Conservation (phyloP, 2,329 filamentous ascomycete species). For the Chlorencoelia australis region DNA sequence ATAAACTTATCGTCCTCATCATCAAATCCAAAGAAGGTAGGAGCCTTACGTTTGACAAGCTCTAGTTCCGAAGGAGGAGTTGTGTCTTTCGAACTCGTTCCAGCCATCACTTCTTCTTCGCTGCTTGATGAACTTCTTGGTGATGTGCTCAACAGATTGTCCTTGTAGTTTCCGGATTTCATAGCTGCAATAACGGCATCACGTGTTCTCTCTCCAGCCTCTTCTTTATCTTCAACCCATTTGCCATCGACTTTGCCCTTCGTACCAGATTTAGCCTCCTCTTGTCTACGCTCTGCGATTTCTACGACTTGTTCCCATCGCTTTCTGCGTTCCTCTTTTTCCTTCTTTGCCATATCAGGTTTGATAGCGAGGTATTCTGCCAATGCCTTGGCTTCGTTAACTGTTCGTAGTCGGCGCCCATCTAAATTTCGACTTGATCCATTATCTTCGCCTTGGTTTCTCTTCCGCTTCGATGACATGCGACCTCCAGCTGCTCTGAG, state of each 20-base stretch:
- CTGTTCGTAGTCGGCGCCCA: conserved; percentile 78
- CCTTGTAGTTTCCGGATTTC: conserved; percentile 51
- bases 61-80: conserved; percentile 37
- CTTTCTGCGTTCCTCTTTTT: conserved; percentile 75
- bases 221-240: conserved; percentile 93
- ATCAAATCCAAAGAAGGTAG: conserved; percentile 65
- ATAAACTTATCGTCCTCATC: conserved; percentile 70
- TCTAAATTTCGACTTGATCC: conserved; percentile 90
- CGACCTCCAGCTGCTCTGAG: conserved; percentile 92
- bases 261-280: conserved; percentile 68
- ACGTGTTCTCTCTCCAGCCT: conserved; percentile 72
- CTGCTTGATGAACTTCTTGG: conserved; percentile 28
- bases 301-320: conserved; percentile 86
- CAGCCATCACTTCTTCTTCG: conserved; percentile 25
- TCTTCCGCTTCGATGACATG: conserved; percentile 90
- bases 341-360: conserved; percentile 91
- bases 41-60: conserved; percentile 26
- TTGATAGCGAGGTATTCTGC: conserved; percentile 94
- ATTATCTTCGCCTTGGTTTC: conserved; percentile 71
- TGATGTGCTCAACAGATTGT: conserved; percentile 41
- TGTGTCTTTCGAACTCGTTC: conserved; percentile 32
- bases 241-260: conserved; percentile 70
- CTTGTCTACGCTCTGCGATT: conserved; percentile 69
- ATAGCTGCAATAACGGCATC: conserved; percentile 65
- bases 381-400: conserved; percentile 88